These are phyloP conservation scores for Piromyces finnis DNA, from an alignment of 192 early-diverging fungal species.

Conservation along the genomic window DNA sequence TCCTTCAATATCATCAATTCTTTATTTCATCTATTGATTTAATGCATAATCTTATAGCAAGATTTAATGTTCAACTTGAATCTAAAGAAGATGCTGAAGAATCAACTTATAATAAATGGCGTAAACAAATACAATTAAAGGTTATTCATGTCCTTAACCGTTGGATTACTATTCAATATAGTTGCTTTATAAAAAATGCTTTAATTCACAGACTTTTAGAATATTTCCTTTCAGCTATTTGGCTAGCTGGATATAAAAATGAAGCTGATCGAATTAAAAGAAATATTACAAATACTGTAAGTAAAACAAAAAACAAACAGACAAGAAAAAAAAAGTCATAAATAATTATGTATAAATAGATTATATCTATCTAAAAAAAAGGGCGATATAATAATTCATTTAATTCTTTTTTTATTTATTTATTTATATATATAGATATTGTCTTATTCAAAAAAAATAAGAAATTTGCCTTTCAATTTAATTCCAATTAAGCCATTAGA, in stretches of 20 bases:
- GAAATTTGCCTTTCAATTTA: neutral
- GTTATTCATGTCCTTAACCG: neutral
- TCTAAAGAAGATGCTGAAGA: constrained; percentile 6
- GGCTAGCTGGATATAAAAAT: neutral
- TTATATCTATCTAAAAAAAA: no score
- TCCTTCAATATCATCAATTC: constrained; percentile 33
- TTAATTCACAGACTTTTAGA: neutral
- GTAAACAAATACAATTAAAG: neutral
- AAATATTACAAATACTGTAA: neutral
- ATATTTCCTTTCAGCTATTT: neutral
- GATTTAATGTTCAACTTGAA: constrained; percentile 31
- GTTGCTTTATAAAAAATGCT: neutral
- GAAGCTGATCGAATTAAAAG: neutral
- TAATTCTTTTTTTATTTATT: no score
- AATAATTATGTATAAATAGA: no score
- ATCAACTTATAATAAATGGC: neutral
- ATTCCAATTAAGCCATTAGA: neutral
- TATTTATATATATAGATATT: neutral
- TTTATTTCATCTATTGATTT: constrained; percentile 36
- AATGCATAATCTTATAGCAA: constrained; percentile 27
- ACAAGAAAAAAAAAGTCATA: no score
- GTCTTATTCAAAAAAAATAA: neutral
- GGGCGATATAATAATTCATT: no score
- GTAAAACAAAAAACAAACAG: no score
- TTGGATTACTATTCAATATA: neutral